A percentile compares a stretch with the other conserved stretches of the same genome.
These are phyloP conservation scores for Fusarium zealandicum DNA, from an alignment of 2,329 filamentous ascomycete species.

Conservation along the genomic window DNA sequence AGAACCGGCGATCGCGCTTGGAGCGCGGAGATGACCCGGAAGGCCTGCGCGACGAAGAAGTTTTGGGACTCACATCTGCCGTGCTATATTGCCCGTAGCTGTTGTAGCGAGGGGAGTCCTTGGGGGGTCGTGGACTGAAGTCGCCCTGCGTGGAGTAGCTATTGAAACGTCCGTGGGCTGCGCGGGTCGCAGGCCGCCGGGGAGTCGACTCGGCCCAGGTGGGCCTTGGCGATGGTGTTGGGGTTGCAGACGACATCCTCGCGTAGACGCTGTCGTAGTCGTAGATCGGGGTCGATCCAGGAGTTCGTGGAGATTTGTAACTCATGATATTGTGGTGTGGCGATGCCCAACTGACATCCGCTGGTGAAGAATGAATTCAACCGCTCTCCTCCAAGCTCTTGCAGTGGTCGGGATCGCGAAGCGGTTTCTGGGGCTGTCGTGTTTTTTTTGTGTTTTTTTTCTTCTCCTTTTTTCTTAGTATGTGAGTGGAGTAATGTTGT, in stretches of 20 bases:
- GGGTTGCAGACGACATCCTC: constrained; percentile 61
- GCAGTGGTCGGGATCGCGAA: constrained; percentile 29
- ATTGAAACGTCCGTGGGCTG: constrained; percentile 49
- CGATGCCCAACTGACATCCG: constrained; percentile 45
- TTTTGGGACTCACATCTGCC: constrained; percentile 70
- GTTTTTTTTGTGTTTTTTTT: constrained; percentile 49
- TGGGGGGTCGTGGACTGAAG: constrained; percentile 55
- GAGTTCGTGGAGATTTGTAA: constrained; percentile 51
- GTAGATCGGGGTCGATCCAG: constrained; percentile 56
- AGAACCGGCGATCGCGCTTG: constrained; percentile 63
- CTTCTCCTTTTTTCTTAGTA: constrained; percentile 34
- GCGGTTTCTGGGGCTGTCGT: constrained; percentile 5
- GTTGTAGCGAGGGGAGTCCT: constrained; percentile 67
- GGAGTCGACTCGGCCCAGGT: constrained; percentile 59
- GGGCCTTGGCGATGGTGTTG: constrained; percentile 64
- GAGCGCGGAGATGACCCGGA: constrained; percentile 45
- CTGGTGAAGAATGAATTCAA: constrained; percentile 30
- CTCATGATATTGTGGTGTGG: constrained; percentile 51
- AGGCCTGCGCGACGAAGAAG: constrained; percentile 55
- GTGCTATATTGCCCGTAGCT: constrained; percentile 69
- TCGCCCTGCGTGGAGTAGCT: constrained; percentile 48
- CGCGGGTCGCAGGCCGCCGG: constrained; percentile 62
- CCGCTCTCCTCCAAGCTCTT: constrained; percentile 42
- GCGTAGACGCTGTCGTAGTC: constrained; percentile 59
- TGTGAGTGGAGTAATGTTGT: constrained; percentile 25